Evolutionary conservation across 306 rosid species (phyloP).

Genomic region (Mimosa pudica): DNA sequence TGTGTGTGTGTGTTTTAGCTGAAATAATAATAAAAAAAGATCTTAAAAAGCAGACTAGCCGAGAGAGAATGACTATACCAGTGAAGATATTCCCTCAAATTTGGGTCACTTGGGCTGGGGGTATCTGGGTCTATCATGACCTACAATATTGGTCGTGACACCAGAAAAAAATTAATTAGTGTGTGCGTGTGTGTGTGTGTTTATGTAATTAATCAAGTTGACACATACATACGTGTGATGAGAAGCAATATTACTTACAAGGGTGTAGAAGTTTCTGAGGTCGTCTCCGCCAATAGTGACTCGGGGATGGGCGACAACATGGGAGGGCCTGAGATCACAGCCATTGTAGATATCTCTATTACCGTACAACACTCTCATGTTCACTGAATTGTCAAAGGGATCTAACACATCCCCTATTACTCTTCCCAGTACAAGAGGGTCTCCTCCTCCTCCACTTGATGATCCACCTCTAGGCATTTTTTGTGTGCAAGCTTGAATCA

Average conservation of each 20-base stretch:
- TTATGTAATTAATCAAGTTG: no score
- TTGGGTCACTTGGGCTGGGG: slow-evolving; percentile 50
- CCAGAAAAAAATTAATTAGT: no score
- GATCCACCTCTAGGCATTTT: slow-evolving; percentile 5
- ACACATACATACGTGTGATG: no score
- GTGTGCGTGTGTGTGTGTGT: no score
- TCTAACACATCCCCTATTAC: slow-evolving; percentile 49
- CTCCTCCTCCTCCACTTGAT: slow-evolving; percentile 10
- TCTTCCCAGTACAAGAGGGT: slow-evolving; percentile 47
- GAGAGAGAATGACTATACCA: slow-evolving; percentile 40
- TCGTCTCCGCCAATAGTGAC: slow-evolving; percentile 46
- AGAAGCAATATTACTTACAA: slow-evolving; percentile 7
- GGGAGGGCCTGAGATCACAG: slow-evolving; percentile 45
- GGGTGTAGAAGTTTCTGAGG: slow-evolving; percentile 42
- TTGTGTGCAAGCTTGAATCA: background rate
- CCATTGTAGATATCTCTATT: slow-evolving; percentile 42
- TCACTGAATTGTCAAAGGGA: slow-evolving; percentile 33
- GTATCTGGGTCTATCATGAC: slow-evolving; percentile 47
- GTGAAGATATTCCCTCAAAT: slow-evolving; percentile 44
- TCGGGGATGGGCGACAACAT: slow-evolving; percentile 37
- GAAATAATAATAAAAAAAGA: background rate
- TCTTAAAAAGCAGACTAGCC: background rate
- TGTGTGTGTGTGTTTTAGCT: background rate
- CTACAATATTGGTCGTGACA: slow-evolving; percentile 1
- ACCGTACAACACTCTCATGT: slow-evolving; percentile 33